Evolutionary conservation across 768 basidiomycete genomes (phyloP).

Genomic region (Tylopilus subfusipes): DNA sequence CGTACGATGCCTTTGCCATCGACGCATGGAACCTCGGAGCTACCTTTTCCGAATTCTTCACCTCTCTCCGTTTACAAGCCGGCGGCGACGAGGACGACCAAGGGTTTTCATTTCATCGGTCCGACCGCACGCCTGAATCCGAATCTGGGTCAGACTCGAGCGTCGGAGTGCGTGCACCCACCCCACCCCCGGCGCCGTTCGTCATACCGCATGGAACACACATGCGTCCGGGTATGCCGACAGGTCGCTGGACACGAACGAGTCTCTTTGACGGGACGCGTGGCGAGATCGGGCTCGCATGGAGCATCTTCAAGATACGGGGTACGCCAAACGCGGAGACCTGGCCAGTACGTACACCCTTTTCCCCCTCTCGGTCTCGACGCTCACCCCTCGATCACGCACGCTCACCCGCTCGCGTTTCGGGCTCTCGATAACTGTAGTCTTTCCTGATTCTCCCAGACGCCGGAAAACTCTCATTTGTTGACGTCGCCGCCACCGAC

Average conservation of each 20-base stretch:
- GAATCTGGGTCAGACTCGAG: too few species aligned
- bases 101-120: constrained; percentile 23
- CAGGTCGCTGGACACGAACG: constrained; percentile 40
- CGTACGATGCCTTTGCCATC: constrained; percentile 66
- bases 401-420: too few species aligned
- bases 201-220: constrained; percentile 20
- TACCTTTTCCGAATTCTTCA: constrained; percentile 78
- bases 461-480: constrained; percentile 61
- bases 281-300: constrained; percentile 82
- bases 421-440: too few species aligned
- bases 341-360: constrained; percentile 90
- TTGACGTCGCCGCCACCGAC: constrained; percentile 46
- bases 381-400: too few species aligned
- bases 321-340: constrained; percentile 71
- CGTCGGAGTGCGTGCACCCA: constrained; percentile 26
- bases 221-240: too few species aligned
- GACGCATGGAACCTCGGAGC: constrained; percentile 85
- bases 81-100: constrained; percentile 37
- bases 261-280: constrained; percentile 69
- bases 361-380: too few species aligned
- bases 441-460: constrained; percentile 60
- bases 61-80: constrained; percentile 46
- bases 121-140: too few species aligned
- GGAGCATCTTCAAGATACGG: constrained; percentile 82
- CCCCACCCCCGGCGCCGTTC: constrained; percentile 41